Evolutionary conservation across 306 rosid species (phyloP).

Genomic region (Fagus crenata): DNA sequence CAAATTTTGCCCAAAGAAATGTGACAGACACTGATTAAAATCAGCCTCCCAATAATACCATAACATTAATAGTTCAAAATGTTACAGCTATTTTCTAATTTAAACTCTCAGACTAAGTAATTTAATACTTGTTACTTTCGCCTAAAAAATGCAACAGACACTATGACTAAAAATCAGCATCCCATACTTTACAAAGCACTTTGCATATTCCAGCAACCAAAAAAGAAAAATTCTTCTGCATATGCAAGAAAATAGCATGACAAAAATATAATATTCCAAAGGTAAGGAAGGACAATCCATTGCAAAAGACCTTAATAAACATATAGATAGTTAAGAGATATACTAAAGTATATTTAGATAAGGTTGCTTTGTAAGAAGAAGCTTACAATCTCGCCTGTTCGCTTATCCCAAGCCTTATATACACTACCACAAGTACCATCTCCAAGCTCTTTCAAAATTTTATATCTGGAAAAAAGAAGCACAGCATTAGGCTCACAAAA

Average conservation of each 20-base stretch:
- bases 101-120: neutral
- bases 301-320: slow-evolving; percentile 15
- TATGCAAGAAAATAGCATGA: neutral
- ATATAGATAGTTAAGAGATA: slow-evolving; percentile 1
- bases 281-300: slow-evolving; percentile 1
- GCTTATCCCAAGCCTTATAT: slow-evolving; percentile 71
- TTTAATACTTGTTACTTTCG: neutral
- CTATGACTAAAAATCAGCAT: neutral
- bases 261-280: neutral
- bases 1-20: too few species aligned
- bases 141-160: neutral
- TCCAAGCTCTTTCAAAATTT: slow-evolving; percentile 81
- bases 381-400: slow-evolving; percentile 71
- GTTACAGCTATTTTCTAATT: neutral
- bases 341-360: slow-evolving; percentile 7
- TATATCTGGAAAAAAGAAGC: slow-evolving; percentile 46
- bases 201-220: too few species aligned
- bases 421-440: slow-evolving; percentile 92
- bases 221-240: neutral
- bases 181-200: neutral
- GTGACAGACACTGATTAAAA: too few species aligned
- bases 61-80: neutral
- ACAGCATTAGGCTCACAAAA: neutral
- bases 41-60: neutral
- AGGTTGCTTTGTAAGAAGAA: slow-evolving; percentile 12